These are phyloP conservation scores for Setomelanomma holmii DNA, from an alignment of 2,329 filamentous ascomycete genomes.

Conservation along the genomic window DNA sequence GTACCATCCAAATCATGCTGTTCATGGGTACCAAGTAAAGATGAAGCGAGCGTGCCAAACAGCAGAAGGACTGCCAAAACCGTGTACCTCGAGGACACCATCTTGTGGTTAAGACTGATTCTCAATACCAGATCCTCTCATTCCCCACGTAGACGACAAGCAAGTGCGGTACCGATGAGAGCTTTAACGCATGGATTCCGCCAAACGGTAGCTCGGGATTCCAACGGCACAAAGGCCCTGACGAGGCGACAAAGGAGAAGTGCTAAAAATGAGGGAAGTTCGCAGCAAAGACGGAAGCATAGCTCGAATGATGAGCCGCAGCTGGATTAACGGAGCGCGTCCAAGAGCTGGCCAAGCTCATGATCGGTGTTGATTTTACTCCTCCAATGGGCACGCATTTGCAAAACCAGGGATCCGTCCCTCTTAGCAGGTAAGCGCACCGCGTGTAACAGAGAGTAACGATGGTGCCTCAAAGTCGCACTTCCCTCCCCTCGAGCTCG, in stretches of 20 bases:
- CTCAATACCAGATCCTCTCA: too few relatives aligned
- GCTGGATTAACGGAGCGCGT: conserved; percentile 15
- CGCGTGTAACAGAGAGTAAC: background rate
- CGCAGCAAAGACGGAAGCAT: conserved; percentile 5
- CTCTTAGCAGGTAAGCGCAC: background rate
- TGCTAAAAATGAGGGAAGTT: conserved; percentile 7
- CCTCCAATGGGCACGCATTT: background rate
- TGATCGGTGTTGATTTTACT: too few relatives aligned
- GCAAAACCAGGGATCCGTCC: background rate
- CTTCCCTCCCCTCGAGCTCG: background rate
- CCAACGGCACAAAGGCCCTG: background rate
- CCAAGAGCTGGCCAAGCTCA: conserved; percentile 24
- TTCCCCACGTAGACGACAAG: too few relatives aligned
- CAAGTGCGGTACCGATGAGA: too few relatives aligned
- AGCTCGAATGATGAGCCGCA: conserved; percentile 17
- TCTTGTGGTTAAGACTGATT: too few relatives aligned
- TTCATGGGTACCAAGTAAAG: background rate
- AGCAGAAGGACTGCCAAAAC: too few relatives aligned
- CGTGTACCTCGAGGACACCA: too few relatives aligned
- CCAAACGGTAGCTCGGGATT: too few relatives aligned
- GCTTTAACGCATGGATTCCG: too few relatives aligned
- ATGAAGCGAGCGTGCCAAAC: too few relatives aligned
- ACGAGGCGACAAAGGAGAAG: background rate
- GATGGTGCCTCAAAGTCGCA: background rate
- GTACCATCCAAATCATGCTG: background rate